phyloP scores from a whole-genome alignment of 2,329 filamentous ascomycete genomes.

The Ilyonectria mors-panacis region DNA sequence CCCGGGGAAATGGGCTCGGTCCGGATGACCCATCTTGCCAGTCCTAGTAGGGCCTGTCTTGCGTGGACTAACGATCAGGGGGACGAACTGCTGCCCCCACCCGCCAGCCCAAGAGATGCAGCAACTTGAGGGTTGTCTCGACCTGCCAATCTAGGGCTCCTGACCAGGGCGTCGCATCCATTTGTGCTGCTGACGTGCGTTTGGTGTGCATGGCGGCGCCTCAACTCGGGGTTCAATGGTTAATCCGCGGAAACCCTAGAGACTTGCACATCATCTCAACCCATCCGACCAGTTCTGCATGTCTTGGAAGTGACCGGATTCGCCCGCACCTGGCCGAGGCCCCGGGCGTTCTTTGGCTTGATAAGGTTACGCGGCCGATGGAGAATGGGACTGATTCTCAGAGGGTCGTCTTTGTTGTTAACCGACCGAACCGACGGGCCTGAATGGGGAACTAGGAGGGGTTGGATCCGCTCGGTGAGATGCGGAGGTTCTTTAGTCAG shows the following conservation, averaged over 20 bases:
- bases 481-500: background rate
- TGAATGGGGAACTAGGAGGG: slow-evolving; percentile 1
- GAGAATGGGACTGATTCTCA: slow-evolving; percentile 13
- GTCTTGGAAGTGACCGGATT: slow-evolving; percentile 30
- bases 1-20: slow-evolving; percentile 26
- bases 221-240: background rate
- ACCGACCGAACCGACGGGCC: slow-evolving; percentile 4
- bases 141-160: slow-evolving; percentile 19
- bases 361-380: slow-evolving; percentile 30
- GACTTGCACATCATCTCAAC: slow-evolving; percentile 21
- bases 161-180: slow-evolving; percentile 9
- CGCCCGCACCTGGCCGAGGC: slow-evolving; percentile 30
- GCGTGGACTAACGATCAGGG: slow-evolving; percentile 20
- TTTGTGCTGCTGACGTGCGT: slow-evolving; percentile 29
- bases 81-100: slow-evolving; percentile 14
- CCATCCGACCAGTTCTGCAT: slow-evolving; percentile 10
- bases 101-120: slow-evolving; percentile 13
- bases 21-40: slow-evolving; percentile 22
- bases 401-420: slow-evolving; percentile 8
- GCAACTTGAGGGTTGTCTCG: slow-evolving; percentile 8
- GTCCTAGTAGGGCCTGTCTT: slow-evolving; percentile 11
- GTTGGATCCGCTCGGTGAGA: slow-evolving; percentile 1
- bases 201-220: slow-evolving; percentile 13
- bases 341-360: slow-evolving; percentile 9
- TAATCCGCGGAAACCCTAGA: slow-evolving; percentile 13